Evolutionary conservation across 2,329 filamentous ascomycete genomes (phyloP), one percentile per base, ranked within the genome.

Genomic region (Fusarium globosum): DNA sequence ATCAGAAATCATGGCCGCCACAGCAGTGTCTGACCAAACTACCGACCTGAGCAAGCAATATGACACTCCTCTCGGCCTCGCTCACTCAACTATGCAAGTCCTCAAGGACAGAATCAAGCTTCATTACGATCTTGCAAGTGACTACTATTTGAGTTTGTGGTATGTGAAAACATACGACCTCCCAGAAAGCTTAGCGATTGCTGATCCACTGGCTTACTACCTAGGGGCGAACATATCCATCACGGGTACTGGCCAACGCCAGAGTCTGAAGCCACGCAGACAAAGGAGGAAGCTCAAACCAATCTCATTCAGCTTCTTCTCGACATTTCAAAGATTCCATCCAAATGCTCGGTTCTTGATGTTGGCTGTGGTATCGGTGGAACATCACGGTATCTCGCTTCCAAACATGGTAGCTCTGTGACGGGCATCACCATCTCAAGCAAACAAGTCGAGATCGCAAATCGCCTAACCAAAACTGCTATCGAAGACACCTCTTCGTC

Each of bases 91-190:
- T 8, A 83, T 85, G 81, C 83, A 85, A 73, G 83, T 85, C 18
- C 81, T 90, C 70, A 90, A 90, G 78, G 87, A 87, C 68, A 83
- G 88, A 61, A 89, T 90, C 78, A 88, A 88, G 81, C 83, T 85
- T 68, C 89, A 91, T 77, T 91, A 91, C 72, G 88, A 90, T 70
- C 83, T 90, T 21, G 87, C 88, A 33, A 89, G 87, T 59, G 88
- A 90, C 75, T 90, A 91, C 78, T 91, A 91, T 73, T 85, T 90
- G 69, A 88, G 85, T 39, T 82, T 91, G 26, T 91, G 89, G 89
- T 90, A 83, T 21, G 73, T 73, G 33, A 14, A 33, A 36, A 23
- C 36, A 28, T 30, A 52, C 15, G 28, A n/a, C 16, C 23, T 61
- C 30, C 26, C 23, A 49, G 33, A 28, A 41, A 23, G 36, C 38